phyloP scores from a whole-genome alignment of 306 rosid genomes.

The Pyrus bretschneideri region DNA sequence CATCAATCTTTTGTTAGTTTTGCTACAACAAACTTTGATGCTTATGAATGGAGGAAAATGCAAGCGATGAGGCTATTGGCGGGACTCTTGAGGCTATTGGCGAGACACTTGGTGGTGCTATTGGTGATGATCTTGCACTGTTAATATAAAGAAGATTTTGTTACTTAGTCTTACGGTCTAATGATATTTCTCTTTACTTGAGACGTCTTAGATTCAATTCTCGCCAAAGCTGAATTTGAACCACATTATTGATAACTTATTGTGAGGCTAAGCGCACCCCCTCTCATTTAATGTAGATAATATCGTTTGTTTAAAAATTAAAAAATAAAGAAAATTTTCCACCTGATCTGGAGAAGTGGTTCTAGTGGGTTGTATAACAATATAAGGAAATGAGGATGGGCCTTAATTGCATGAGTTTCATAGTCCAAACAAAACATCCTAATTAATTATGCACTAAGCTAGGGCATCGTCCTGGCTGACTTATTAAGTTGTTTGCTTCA shows the following conservation, averaged over 20 bases:
- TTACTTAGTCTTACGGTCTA: no score
- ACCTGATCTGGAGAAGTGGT: not conserved
- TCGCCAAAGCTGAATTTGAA: no score
- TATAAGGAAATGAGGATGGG: not conserved
- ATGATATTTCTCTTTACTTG: no score
- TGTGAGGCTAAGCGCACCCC: no score
- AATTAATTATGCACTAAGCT: not conserved
- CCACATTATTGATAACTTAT: no score
- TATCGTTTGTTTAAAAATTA: no score
- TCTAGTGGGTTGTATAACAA: not conserved
- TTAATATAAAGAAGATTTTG: no score
- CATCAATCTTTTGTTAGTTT: not conserved
- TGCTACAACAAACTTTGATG: not conserved
- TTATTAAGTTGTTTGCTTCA: not conserved
- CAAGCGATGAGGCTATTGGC: no score
- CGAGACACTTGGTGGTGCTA: no score
- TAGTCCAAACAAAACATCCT: not conserved
- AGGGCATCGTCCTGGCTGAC: not conserved
- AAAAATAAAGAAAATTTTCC: not conserved
- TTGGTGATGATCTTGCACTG: no score
- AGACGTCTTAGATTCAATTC: accelerated
- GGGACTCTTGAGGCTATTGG: no score
- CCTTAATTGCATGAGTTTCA: not conserved
- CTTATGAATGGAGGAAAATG: not conserved
- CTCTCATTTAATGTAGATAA: no score